Evolutionary conservation across 108 stramenopile genomes (phyloP).

Genomic region (Craspedostauros australis): DNA sequence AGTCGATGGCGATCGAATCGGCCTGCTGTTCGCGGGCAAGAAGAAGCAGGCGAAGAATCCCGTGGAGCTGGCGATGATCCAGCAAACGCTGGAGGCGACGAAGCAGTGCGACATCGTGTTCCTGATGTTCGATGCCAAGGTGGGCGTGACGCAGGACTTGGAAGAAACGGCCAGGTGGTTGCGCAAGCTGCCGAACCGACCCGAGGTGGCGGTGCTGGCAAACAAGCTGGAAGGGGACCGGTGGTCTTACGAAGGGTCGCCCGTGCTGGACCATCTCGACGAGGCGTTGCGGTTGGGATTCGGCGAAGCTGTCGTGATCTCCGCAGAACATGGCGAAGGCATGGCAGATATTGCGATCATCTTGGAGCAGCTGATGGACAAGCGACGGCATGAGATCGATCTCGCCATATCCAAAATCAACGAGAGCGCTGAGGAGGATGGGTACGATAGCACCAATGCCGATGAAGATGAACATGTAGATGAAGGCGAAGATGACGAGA

Average conservation of each 20-base stretch:
- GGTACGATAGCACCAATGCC: not conserved
- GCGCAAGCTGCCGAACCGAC: constrained; percentile 40
- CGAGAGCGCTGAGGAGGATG: not conserved
- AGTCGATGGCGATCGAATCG: constrained; percentile 83
- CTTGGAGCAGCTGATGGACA: constrained; percentile 45
- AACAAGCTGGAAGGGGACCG: constrained; percentile 85
- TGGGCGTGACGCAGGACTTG: constrained; percentile 66
- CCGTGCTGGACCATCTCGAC: constrained; percentile 54
- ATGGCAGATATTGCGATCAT: constrained; percentile 73
- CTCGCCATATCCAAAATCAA: constrained; percentile 7
- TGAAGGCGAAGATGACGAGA: not conserved
- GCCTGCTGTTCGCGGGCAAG: constrained; percentile 19
- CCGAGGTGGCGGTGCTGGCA: constrained; percentile 56
- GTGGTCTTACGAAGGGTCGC: constrained; percentile 50
- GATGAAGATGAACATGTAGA: not conserved
- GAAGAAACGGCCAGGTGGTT: constrained; percentile 70
- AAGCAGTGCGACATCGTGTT: constrained; percentile 62
- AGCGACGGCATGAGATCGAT: constrained; percentile 37
- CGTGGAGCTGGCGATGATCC: constrained; percentile 63
- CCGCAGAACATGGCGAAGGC: constrained; percentile 82
- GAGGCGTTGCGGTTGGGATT: constrained; percentile 69
- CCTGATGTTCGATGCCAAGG: constrained; percentile 74
- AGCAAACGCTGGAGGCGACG: constrained; percentile 76
- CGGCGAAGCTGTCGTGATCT: constrained; percentile 78
- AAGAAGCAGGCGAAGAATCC: constrained; percentile 19